Percentiles rank a stretch among this genome's conserved stretches.
phyloP scores from a whole-genome alignment of 1,284 basidiomycete genomes.

The Trichosporon sp. region DNA sequence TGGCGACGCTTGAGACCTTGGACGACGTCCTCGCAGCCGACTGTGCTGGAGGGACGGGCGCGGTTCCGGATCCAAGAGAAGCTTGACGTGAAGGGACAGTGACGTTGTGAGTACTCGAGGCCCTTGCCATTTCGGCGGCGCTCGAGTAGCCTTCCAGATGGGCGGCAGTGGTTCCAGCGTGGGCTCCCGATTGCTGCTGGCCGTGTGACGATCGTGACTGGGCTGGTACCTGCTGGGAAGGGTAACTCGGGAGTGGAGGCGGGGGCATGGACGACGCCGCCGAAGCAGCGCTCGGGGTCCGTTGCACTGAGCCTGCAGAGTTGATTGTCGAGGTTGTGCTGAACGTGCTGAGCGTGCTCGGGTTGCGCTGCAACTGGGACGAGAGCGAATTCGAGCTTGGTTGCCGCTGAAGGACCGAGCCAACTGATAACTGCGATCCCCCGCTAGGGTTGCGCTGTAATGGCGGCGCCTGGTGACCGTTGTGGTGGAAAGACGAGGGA shows the following conservation, averaged over 20 bases:
- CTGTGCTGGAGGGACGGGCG: constrained; percentile 4
- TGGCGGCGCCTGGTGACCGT: not conserved
- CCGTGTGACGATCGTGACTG: constrained; percentile 18
- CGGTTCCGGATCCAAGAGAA: not conserved
- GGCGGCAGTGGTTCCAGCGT: not conserved
- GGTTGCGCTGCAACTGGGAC: constrained; percentile 13
- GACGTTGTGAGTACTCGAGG: not conserved
- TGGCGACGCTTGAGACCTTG: constrained; percentile 1
- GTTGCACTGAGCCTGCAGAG: constrained; percentile 1
- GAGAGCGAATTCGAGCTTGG: constrained; percentile 11
- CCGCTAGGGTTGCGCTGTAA: constrained; percentile 19
- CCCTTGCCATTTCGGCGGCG: not conserved
- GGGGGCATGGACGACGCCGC: constrained; percentile 16
- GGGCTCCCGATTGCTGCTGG: constrained; percentile 7
- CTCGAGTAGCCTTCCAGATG: not conserved
- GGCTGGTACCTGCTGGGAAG: not conserved
- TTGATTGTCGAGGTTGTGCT: not conserved
- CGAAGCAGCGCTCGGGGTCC: constrained; percentile 14
- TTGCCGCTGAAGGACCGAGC: constrained; percentile 17
- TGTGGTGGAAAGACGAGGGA: not conserved
- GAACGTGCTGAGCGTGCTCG: constrained; percentile 14
- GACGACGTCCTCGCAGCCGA: constrained; percentile 4
- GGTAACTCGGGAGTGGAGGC: constrained; percentile 7
- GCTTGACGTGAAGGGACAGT: not conserved
- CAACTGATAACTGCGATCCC: constrained; percentile 12